phyloP scores from a whole-genome alignment of 2,329 filamentous ascomycete species.

The Zymoseptoria passerinii region DNA sequence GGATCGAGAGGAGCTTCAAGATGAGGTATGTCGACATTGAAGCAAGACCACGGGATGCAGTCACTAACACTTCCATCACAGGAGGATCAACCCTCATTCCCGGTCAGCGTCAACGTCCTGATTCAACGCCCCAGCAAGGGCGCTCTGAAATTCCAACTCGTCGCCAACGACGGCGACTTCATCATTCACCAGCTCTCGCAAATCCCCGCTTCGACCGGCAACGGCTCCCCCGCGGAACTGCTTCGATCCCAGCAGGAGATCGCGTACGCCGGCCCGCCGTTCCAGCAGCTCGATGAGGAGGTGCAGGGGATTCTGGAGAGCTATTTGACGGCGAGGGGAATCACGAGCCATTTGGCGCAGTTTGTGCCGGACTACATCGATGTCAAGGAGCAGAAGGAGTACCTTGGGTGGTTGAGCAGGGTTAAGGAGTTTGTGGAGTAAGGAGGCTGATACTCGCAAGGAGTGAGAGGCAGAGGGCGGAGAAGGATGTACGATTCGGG shows the following conservation, averaged over 20 bases:
- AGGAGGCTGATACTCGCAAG: background rate
- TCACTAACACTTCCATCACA: conserved; percentile 7
- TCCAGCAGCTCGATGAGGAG: conserved; percentile 91
- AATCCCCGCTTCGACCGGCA: conserved; percentile 67
- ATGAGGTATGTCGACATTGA: conserved; percentile 36
- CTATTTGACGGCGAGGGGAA: conserved; percentile 88
- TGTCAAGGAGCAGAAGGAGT: conserved; percentile 97
- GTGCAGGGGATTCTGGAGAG: conserved; percentile 85
- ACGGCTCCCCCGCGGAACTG: conserved; percentile 53
- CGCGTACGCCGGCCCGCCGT: conserved; percentile 83
- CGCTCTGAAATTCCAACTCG: conserved; percentile 76
- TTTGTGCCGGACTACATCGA: conserved; percentile 97
- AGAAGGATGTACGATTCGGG: background rate
- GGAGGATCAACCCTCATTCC: conserved; percentile 55
- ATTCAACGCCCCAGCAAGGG: conserved; percentile 82
- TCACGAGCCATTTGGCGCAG: conserved; percentile 75
- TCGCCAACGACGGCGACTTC: conserved; percentile 77
- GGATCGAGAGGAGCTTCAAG: conserved; percentile 49
- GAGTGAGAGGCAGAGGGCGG: background rate
- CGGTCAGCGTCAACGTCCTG: conserved; percentile 74
- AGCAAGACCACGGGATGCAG: conserved; percentile 32
- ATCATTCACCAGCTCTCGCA: conserved; percentile 86
- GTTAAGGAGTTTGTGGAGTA: conserved; percentile 76
- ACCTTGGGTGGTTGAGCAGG: conserved; percentile 76
- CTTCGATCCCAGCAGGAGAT: conserved; percentile 58